Conservation (phyloP, 257 asterid species). For the Echium plantagineum region DNA sequence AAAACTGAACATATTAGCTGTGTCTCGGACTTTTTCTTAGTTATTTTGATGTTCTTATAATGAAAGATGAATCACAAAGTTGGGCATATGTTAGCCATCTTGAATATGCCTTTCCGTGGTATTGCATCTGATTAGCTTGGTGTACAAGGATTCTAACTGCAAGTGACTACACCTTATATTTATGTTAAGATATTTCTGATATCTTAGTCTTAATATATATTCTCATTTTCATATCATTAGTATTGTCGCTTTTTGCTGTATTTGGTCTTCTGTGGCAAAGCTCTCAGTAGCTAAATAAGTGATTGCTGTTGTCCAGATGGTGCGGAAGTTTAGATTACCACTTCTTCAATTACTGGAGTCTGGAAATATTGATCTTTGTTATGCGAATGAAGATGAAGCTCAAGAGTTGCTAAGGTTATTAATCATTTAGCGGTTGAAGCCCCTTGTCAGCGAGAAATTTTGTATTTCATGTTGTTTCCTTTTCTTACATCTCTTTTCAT, state of each 20-base stretch:
- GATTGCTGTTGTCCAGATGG: constrained; percentile 54
- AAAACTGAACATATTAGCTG: too few species aligned
- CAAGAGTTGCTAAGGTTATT: constrained; percentile 63
- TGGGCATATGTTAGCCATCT: too few species aligned
- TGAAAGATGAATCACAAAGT: too few species aligned
- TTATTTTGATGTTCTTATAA: too few species aligned
- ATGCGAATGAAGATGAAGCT: constrained; percentile 98
- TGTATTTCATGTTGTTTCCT: background rate
- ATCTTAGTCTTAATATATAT: too few species aligned
- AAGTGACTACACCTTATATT: too few species aligned
- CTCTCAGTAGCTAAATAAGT: constrained; percentile 3
- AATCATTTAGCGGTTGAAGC: background rate
- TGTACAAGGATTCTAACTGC: too few species aligned
- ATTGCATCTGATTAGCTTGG: too few species aligned
- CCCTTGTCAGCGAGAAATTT: background rate
- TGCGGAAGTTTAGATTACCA: constrained; percentile 59
- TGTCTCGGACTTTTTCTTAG: too few species aligned
- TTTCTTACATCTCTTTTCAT: constrained; percentile 4
- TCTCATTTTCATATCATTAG: background rate
- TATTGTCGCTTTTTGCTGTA: background rate
- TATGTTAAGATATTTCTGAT: background rate
- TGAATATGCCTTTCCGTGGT: too few species aligned
- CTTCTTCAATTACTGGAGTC: constrained; percentile 74
- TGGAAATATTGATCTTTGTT: constrained; percentile 83
- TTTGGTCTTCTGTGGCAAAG: background rate